Conservation (phyloP, 148 eudicot genomes). For the Rhododendron griersonianum region DNA sequence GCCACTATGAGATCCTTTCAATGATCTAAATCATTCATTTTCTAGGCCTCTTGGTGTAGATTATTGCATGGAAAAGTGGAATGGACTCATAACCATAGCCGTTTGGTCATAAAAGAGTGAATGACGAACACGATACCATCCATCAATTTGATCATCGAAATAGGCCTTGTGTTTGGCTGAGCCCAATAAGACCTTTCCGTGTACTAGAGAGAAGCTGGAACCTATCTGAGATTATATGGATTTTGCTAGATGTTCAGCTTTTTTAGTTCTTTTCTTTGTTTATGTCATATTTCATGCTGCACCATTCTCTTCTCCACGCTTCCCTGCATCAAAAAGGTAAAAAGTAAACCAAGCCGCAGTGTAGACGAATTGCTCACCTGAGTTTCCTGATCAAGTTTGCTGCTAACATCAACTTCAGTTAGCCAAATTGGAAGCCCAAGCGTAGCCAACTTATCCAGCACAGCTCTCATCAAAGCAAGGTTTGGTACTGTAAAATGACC, state of each 20-base stretch:
- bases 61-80: neutral
- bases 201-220: neutral
- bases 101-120: neutral
- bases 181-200: neutral
- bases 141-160: neutral
- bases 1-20: neutral
- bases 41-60: neutral
- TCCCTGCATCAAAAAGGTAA: neutral
- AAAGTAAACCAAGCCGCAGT: neutral
- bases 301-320: neutral
- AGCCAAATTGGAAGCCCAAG: conserved; percentile 82
- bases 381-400: conserved; percentile 37
- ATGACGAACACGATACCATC: neutral
- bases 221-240: neutral
- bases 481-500: conserved; percentile 73
- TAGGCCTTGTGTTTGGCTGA: neutral
- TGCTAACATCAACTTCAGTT: conserved; percentile 82
- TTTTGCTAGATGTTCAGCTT: neutral
- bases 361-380: conserved; percentile 37
- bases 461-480: conserved; percentile 66
- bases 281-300: neutral
- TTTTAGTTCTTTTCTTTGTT: neutral
- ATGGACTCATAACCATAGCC: neutral
- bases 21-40: neutral
- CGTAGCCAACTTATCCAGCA: conserved; percentile 70